Evolutionary conservation across 192 early-diverging fungal genomes (phyloP), one percentile per base, ranked within the genome.

Genomic region (Coemansia reversa): DNA sequence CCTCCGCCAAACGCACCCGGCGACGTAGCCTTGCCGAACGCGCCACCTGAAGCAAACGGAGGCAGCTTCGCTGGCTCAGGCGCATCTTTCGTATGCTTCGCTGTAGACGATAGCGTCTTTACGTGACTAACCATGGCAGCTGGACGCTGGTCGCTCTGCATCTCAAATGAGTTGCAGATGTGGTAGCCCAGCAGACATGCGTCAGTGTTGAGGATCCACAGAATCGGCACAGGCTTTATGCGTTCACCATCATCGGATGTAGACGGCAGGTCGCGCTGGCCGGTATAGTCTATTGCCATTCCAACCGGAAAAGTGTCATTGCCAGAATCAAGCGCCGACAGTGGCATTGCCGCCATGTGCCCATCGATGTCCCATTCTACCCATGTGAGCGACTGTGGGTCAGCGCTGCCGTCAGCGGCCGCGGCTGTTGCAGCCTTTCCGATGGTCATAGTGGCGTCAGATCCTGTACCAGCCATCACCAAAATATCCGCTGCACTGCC

Each of bases 261-360:
- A 0, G 88, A 82, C 14, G 83, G 76, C 20, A 93, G 53, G 5
- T 62, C 62, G 8, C 82, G 83, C n/a, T 71, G 79, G 27, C 81
- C 75, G 22, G 90, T 86, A 56, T 89, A 86, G 76, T 96, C 94
- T 45, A 94, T 25, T 11, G 86, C 92, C 50, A 89, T 59, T 4
- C 94, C 94, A 0, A 93, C 51, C 5, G 89, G 84, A 30, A 71
- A 77, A 5, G 88, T 87, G 57, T 94, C 56, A 30, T 63, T 51
- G 30, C 84, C 67, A 42, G 66, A 24, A 27, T 23, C 23, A 8
- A 76, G 18, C 18, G 67, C 69, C 14, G 85, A 75, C 18, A 91
- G 50, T 14, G 92, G 91, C 55, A 92, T 71, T 18, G 67, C 72
- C 5, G 86, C 78, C 45, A 81, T 67, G 7, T 48, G 47, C 24